Conservation (phyloP, 2,329 filamentous ascomycete genomes). For the Parasarocladium wereldwijsianum region DNA sequence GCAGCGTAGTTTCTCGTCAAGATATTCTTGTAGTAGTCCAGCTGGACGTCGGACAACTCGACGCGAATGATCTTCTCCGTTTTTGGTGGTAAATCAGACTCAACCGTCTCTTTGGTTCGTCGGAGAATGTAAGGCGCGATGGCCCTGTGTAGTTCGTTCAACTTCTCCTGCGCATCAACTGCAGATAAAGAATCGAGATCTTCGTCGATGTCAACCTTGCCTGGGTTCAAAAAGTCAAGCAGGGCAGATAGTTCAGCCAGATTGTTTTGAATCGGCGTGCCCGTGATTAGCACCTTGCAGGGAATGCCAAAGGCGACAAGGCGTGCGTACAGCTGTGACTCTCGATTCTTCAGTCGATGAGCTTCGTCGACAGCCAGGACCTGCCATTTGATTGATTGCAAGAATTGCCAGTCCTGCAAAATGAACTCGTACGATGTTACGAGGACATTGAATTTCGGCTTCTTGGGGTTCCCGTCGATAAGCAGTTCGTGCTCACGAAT, state of each 20-base stretch:
- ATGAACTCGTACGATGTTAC: slow-evolving; percentile 98
- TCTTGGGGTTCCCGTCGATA: slow-evolving; percentile 70
- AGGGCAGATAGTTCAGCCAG: slow-evolving; percentile 82
- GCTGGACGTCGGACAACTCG: slow-evolving; percentile 86
- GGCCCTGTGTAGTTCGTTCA: slow-evolving; percentile 68
- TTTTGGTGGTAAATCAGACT: slow-evolving; percentile 90
- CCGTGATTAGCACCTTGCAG: slow-evolving; percentile 84
- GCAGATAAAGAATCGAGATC: slow-evolving; percentile 70
- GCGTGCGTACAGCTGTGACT: slow-evolving; percentile 82
- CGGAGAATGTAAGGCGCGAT: slow-evolving; percentile 93
- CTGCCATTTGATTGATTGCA: slow-evolving; percentile 92
- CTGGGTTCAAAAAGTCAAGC: slow-evolving; percentile 95
- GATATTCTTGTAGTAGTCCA: slow-evolving; percentile 99
- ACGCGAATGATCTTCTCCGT: slow-evolving; percentile 98
- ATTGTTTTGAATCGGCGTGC: slow-evolving; percentile 95
- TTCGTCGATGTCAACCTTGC: slow-evolving; percentile 77
- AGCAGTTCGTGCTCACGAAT: slow-evolving; percentile 86
- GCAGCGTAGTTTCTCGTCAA: slow-evolving; percentile 92
- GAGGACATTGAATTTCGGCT: slow-evolving; percentile 93
- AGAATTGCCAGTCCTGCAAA: slow-evolving; percentile 66
- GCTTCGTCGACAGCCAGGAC: slow-evolving; percentile 94
- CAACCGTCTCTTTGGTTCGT: slow-evolving; percentile 92
- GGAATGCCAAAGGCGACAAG: slow-evolving; percentile 77
- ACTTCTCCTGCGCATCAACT: slow-evolving; percentile 71
- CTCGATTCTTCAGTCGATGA: slow-evolving; percentile 89